Evolutionary conservation across 2,329 filamentous ascomycete genomes (phyloP), one percentile per base, ranked within the genome.

Genomic region (Cladosporium sp.): DNA sequence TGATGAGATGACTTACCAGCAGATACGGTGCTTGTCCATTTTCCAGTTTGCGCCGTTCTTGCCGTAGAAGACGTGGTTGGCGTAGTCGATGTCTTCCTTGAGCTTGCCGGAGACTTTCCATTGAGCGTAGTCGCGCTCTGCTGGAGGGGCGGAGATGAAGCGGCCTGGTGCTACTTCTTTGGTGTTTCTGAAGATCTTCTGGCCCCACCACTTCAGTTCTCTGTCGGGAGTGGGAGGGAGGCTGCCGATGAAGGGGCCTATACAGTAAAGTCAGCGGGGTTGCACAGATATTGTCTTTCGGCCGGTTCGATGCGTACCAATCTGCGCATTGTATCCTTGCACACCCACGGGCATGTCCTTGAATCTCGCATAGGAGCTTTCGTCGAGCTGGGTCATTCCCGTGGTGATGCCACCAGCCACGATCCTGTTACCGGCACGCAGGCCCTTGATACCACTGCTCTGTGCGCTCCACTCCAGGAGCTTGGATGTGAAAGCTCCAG

Each of bases 1-100:
- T n/a, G 22, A n/a, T 27, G 8, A 8, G 32, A 43, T n/a, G 4
- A 68, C 77, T 64, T 64, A 84, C 82, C 83, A 86, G 74, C 82
- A 85, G 52, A 85, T 79, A 5, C 83, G 75, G 59, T 83, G 77
- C 59, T 83, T 79, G 50, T 77, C 76, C 65, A 82, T 75, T 54
- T 78, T 75, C 80, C 78, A 84, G 38, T 67, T 61, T 11, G 71
- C 72, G 27, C 76, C 75, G 16, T 76, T 75, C 42, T 74, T 72
- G 7, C 81, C 82, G 56, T 83, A 85, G 55, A 82, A 83, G 1
- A 78, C 71, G 39, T 75, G 67, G 50, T 77, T 78, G 2, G 79
- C 75, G 38, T 78, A 68, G n/a, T 72, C 62, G 33, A 85, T 79
- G 53, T 85, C 82, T 36, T 78, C 68, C 62, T 81, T 79, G 8